Conservation (phyloP, 345 rosid genomes). For the Aquilaria sinensis region DNA sequence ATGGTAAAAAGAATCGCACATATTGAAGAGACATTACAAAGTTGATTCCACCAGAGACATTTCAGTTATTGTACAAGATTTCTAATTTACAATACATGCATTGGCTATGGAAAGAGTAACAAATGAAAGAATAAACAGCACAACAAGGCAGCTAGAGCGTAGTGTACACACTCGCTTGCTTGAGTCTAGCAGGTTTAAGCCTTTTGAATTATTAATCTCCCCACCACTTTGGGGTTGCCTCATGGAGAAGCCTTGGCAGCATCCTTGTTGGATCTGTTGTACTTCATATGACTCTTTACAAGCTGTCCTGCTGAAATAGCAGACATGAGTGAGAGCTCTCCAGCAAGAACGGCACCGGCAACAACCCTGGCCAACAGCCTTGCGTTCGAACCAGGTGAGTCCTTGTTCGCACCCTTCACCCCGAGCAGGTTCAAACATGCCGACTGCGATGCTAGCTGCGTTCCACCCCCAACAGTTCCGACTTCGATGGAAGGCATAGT, state of each 20-base stretch:
- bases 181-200: too few relatives aligned
- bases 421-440: constrained; percentile 68
- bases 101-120: too few relatives aligned
- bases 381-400: constrained; percentile 48
- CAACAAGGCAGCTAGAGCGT: too few relatives aligned
- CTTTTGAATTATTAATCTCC: not conserved
- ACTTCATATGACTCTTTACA: constrained; percentile 68
- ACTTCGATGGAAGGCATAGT: constrained; percentile 77
- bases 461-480: constrained; percentile 76
- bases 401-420: constrained; percentile 59
- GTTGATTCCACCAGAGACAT: too few relatives aligned
- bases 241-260: constrained; percentile 23
- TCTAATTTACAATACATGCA: too few relatives aligned
- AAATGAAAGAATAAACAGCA: too few relatives aligned
- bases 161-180: too few relatives aligned
- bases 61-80: too few relatives aligned
- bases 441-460: constrained; percentile 74
- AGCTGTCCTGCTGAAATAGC: constrained; percentile 73
- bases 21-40: too few relatives aligned
- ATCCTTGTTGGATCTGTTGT: constrained; percentile 58
- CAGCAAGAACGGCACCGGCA: constrained; percentile 67
- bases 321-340: constrained; percentile 67
- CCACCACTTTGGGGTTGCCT: not conserved
- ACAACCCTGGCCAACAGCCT: constrained; percentile 49
- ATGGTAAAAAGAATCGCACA: too few relatives aligned